Evolutionary conservation across 192 early-diverging fungal genomes (phyloP).

Genomic region (Coemansia sp.): DNA sequence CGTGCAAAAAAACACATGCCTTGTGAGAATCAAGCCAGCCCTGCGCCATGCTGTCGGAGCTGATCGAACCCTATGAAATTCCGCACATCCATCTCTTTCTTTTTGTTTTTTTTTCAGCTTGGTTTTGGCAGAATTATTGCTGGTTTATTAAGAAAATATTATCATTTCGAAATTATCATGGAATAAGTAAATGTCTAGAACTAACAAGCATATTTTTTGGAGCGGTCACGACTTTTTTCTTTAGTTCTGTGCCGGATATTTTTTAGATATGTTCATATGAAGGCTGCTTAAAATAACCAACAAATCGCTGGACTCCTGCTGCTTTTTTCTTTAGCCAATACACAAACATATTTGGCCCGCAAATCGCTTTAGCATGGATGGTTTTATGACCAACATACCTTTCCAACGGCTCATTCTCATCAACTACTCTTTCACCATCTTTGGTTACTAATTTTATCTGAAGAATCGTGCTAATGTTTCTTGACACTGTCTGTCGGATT

Average conservation of each 20-base stretch:
- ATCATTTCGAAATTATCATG: no score
- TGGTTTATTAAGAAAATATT: no score
- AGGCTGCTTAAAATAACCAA: neutral
- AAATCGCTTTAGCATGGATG: neutral
- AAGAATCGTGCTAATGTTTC: neutral
- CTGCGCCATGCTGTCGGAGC: no score
- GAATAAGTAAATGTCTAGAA: no score
- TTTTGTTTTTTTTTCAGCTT: no score
- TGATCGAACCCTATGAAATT: no score
- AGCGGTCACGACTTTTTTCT: no score
- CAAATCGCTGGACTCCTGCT: neutral
- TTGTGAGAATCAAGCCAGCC: no score
- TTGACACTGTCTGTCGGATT: neutral
- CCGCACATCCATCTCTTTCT: no score
- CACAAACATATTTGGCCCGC: conserved; percentile 1
- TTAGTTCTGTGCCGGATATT: neutral
- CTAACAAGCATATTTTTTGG: neutral
- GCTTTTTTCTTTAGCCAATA: neutral
- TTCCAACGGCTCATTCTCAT: neutral
- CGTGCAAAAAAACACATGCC: no score
- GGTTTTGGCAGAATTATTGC: no score
- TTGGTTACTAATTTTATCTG: neutral
- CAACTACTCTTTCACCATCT: neutral
- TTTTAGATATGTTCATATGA: neutral
- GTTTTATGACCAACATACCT: neutral